Conservation (phyloP, 1,284 basidiomycete species). For the Omphalotus olearius region DNA sequence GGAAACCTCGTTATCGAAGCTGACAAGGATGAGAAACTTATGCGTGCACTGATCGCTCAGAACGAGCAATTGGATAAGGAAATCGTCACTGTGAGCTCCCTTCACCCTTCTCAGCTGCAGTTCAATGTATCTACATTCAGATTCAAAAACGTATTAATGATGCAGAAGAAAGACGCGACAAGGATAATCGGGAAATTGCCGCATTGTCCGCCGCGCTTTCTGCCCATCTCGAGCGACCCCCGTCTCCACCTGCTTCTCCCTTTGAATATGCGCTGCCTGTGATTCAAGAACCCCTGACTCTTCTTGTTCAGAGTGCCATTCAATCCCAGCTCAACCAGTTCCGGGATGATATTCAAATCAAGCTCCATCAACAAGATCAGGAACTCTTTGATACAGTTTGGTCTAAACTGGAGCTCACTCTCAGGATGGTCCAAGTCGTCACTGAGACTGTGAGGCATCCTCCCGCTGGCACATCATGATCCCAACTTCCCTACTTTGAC, state of each 20-base stretch:
- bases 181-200: conserved; percentile 4
- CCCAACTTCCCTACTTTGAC: too few species aligned
- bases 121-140: not conserved
- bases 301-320: conserved; percentile 1
- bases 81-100: not conserved
- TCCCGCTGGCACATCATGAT: not conserved
- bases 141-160: not conserved
- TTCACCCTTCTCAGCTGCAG: not conserved
- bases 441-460: not conserved
- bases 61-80: not conserved
- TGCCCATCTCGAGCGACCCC: conserved; percentile 5
- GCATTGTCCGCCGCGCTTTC: conserved; percentile 6
- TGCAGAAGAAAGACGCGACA: not conserved
- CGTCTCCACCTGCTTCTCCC: conserved; percentile 9
- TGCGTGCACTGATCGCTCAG: not conserved
- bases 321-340: not conserved
- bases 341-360: not conserved
- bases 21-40: not conserved
- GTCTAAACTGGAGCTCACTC: conserved; percentile 3
- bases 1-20: not conserved
- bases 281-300: conserved; percentile 5
- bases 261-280: conserved; percentile 1
- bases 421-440: conserved; percentile 5
- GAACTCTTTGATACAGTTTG: conserved; percentile 7
- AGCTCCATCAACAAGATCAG: conserved; percentile 3